Evolutionary conservation across 1,139 yeast genomes (phyloP).

Genomic region (Debaryomyces psychrophilus): DNA sequence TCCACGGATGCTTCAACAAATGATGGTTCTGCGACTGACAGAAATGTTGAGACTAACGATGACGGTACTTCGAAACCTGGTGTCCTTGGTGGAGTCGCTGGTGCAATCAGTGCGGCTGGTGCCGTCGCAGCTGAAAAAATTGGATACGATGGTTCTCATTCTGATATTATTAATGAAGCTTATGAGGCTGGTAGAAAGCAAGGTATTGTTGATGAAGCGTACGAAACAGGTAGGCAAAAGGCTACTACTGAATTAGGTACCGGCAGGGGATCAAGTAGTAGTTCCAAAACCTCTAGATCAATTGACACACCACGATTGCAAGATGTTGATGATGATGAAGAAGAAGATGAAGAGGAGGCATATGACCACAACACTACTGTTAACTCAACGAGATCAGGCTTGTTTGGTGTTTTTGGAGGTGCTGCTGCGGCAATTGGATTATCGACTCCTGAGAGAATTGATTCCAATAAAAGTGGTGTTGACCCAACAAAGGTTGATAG

Average conservation of each 20-base stretch:
- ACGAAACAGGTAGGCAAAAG: slow-evolving; percentile 20
- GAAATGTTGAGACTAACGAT: slow-evolving; percentile 4
- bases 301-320: slow-evolving; percentile 7
- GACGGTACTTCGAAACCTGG: slow-evolving; percentile 16
- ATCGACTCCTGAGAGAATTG: slow-evolving; percentile 4
- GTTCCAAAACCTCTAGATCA: neutral
- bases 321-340: slow-evolving; percentile 8
- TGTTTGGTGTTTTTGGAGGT: slow-evolving; percentile 19
- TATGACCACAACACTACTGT: neutral
- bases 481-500: slow-evolving; percentile 7
- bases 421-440: slow-evolving; percentile 21
- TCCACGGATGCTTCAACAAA: neutral
- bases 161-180: slow-evolving; percentile 17
- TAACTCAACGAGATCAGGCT: slow-evolving; percentile 14
- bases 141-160: slow-evolving; percentile 14
- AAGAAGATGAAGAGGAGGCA: neutral
- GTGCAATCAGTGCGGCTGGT: slow-evolving; percentile 23
- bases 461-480: neutral
- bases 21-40: neutral
- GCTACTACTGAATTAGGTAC: slow-evolving; percentile 10
- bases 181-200: slow-evolving; percentile 20
- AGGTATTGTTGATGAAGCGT: slow-evolving; percentile 18
- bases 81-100: slow-evolving; percentile 20
- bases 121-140: slow-evolving; percentile 19
- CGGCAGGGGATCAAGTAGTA: slow-evolving; percentile 2